Percentiles rank a stretch among this genome's conserved stretches.
These are phyloP conservation scores for Aureobasidium sp. DNA, from an alignment of 2,329 filamentous ascomycete genomes.

Conservation along the genomic window DNA sequence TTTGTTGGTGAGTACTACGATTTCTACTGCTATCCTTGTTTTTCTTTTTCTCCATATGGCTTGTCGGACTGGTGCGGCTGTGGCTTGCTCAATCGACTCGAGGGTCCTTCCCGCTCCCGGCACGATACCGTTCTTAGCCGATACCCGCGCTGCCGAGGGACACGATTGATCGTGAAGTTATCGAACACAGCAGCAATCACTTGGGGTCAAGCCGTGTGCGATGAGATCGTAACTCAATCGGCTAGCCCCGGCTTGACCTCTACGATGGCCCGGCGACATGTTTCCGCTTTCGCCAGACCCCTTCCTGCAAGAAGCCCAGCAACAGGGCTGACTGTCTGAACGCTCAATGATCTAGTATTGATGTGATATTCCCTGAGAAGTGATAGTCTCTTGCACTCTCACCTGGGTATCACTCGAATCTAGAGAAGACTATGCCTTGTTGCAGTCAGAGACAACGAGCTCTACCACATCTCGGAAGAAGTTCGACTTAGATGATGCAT, in stretches of 20 bases:
- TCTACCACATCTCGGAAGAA: not conserved
- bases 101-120: not conserved
- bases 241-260: not conserved
- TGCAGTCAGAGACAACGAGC: not conserved
- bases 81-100: constrained; percentile 1
- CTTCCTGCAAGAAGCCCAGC: not conserved
- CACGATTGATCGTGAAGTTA: not conserved
- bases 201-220: not conserved
- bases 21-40: not conserved
- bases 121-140: not conserved
- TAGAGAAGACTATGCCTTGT: not conserved
- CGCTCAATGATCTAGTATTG: not conserved
- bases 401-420: not conserved
- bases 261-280: not conserved
- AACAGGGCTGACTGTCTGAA: not conserved
- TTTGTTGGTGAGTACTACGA: constrained; percentile 55
- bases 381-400: not conserved
- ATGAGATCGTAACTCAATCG: not conserved
- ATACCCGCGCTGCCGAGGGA: not conserved
- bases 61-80: not conserved
- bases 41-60: not conserved
- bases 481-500: not conserved
- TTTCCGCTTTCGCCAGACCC: not conserved
- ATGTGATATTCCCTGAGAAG: not conserved
- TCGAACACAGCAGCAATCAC: not conserved